Base-by-base conservation (phyloP, 768 basidiomycete species). In the Neoboletus brunneissimus region DNA sequence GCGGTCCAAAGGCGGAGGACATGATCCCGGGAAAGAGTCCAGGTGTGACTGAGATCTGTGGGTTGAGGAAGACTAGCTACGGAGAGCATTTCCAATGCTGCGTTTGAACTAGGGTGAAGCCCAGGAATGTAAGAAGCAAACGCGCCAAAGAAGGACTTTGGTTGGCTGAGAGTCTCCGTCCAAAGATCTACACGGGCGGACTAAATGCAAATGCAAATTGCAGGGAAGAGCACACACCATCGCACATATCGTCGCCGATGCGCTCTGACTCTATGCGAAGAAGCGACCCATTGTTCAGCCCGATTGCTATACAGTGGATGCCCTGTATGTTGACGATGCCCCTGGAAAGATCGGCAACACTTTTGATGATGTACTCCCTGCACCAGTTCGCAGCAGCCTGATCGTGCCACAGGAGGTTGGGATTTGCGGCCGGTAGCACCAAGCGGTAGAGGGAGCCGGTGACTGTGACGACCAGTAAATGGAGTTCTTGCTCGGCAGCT, bases 21-120 rank as follows among this genome's bases (percentile, higher is more conserved):
- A 53, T 89, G 81, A 75, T 97, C 93, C 53, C 93, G 80, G 10
- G 94, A 94, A 41, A 98, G 79, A 1, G 93, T 87, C 83, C 91
- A 96, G 22, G 88, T 75, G 63, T 89, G 79, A 35, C 79, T 81
- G 54, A 89, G 77, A 66, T 89, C 88, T 15, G 87, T 88, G 18
- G 89, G 89, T 73, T 85, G 88, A 41, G 88, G 83, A 69, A 86
- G 81, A 43, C 84, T 85, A 7, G 89, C 82, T 40, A 91, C 76
- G 43, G 89, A 84, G 46, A 94, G 76, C 48, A 90, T 84, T 57
- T 88, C 83, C 20, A 82, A 75, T 7, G 79, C 78, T 48, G 77
- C 73, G 32, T 80, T 68, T 32, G 76, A 66, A 34, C 77, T 65
- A 25, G 81, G 73, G 45, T 81, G 76, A 47, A 83, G 68, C 6